These are phyloP conservation scores for Trichosporon ovoides DNA, from an alignment of 1,284 basidiomycete genomes.

Conservation along the genomic window DNA sequence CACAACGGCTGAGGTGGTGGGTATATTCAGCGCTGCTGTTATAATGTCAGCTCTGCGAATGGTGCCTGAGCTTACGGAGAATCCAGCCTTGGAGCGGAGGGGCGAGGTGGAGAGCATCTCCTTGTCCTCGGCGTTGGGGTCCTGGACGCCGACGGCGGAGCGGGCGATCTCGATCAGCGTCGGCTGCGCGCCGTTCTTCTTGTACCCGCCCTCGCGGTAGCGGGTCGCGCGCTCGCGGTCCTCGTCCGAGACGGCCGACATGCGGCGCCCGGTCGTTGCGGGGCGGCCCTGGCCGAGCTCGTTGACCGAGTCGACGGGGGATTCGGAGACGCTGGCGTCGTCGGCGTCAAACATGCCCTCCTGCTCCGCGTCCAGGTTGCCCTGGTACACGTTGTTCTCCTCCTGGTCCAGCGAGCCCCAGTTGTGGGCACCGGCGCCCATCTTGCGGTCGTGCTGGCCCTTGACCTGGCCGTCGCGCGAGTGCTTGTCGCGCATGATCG, in stretches of 20 bases:
- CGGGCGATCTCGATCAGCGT: constrained; percentile 74
- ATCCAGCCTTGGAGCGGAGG: constrained; percentile 43
- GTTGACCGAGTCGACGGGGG: constrained; percentile 23
- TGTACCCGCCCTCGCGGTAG: constrained; percentile 39
- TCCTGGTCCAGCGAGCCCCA: constrained; percentile 72
- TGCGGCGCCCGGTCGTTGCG: constrained; percentile 35
- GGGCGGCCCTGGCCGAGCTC: constrained; percentile 22
- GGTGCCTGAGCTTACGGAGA: constrained; percentile 21
- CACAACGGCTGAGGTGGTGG: neutral
- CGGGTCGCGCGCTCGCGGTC: constrained; percentile 55
- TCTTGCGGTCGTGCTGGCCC: constrained; percentile 60
- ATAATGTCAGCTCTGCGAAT: neutral
- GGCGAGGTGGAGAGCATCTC: constrained; percentile 46
- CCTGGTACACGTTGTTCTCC: constrained; percentile 51
- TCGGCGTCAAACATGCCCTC: constrained; percentile 50
- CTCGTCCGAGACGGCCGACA: constrained; percentile 55
- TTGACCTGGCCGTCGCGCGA: constrained; percentile 69
- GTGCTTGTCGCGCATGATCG: constrained; percentile 65
- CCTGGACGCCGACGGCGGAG: constrained; percentile 66
- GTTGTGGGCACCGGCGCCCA: constrained; percentile 71
- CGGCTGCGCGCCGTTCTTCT: constrained; percentile 47
- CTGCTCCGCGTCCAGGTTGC: constrained; percentile 43
- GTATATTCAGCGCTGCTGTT: constrained; percentile 7
- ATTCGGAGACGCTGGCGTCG: constrained; percentile 40
- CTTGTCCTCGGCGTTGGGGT: constrained; percentile 50